phyloP scores from a whole-genome alignment of 495 filamentous ascomycete species.

The Parathielavia appendiculata region DNA sequence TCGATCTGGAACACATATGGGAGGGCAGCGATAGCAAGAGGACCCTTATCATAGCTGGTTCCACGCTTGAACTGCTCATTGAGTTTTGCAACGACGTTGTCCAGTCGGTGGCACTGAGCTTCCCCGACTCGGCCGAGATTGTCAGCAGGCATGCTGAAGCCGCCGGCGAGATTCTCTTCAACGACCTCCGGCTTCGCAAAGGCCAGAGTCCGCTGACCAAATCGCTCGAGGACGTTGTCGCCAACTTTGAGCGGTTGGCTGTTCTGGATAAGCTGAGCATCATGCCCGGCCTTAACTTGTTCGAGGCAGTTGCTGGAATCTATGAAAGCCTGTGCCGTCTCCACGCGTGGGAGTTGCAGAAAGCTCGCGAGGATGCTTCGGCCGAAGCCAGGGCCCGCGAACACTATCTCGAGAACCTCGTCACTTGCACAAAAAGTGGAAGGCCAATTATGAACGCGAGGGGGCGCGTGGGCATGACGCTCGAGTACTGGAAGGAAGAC shows the following conservation, averaged over 20 bases:
- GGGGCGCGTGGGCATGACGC: constrained; percentile 63
- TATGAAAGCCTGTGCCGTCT: constrained; percentile 59
- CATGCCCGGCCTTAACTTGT: constrained; percentile 70
- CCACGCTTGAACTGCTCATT: constrained; percentile 52
- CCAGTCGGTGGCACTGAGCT: constrained; percentile 41
- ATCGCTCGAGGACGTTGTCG: constrained; percentile 64
- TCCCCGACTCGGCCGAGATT: constrained; percentile 44
- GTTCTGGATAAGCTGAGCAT: constrained; percentile 73
- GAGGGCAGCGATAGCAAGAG: constrained; percentile 47
- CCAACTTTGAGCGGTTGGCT: constrained; percentile 74
- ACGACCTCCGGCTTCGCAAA: constrained; percentile 45
- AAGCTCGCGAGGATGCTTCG: constrained; percentile 47
- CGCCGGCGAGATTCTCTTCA: constrained; percentile 50
- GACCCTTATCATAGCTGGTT: constrained; percentile 67
- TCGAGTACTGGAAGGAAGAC: constrained; percentile 82
- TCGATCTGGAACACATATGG: constrained; percentile 69
- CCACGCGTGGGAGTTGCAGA: constrained; percentile 63
- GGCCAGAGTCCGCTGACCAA: constrained; percentile 52
- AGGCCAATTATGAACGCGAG: constrained; percentile 72
- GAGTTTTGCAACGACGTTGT: constrained; percentile 48
- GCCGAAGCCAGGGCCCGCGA: constrained; percentile 42
- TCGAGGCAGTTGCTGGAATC: constrained; percentile 80
- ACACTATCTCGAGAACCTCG: constrained; percentile 48
- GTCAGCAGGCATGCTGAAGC: constrained; percentile 46
- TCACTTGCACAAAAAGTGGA: constrained; percentile 64